Conservation (phyloP, 805 yeast genomes). For the Wickerhamiella spandovensis region DNA sequence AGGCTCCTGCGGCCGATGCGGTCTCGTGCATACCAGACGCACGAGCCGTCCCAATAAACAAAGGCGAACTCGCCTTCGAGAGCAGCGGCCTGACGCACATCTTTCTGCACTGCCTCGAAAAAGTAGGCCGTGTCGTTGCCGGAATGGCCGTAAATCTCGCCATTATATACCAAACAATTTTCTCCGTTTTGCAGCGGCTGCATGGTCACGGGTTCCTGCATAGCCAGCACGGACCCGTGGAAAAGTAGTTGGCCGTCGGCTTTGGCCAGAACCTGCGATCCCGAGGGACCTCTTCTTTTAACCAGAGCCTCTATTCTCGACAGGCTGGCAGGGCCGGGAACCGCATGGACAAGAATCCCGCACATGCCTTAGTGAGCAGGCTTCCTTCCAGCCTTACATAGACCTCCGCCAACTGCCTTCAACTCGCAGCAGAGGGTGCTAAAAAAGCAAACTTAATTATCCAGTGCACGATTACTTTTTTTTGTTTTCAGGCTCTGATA, state of each 20-base stretch:
- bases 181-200: conserved; percentile 45
- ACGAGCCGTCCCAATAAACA: conserved; percentile 29
- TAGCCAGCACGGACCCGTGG: conserved; percentile 63
- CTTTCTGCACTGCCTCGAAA: conserved; percentile 26
- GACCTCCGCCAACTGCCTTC: too few species aligned
- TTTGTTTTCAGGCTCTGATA: too few species aligned
- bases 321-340: background rate
- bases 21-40: conserved; percentile 73
- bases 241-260: conserved; percentile 9
- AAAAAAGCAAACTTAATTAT: too few species aligned
- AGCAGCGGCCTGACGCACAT: conserved; percentile 32
- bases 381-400: background rate
- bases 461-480: too few species aligned
- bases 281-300: conserved; percentile 22
- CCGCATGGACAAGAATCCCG: conserved; percentile 20
- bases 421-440: too few species aligned
- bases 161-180: conserved; percentile 64
- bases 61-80: conserved; percentile 78
- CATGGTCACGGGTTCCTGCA: conserved; percentile 61
- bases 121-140: conserved; percentile 56
- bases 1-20: conserved; percentile 69
- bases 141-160: conserved; percentile 59
- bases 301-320: conserved; percentile 1
- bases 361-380: conserved; percentile 17
- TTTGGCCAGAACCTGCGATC: conserved; percentile 3